phyloP scores from a whole-genome alignment of 1,284 basidiomycete species.

The Coriolopsis trogii region DNA sequence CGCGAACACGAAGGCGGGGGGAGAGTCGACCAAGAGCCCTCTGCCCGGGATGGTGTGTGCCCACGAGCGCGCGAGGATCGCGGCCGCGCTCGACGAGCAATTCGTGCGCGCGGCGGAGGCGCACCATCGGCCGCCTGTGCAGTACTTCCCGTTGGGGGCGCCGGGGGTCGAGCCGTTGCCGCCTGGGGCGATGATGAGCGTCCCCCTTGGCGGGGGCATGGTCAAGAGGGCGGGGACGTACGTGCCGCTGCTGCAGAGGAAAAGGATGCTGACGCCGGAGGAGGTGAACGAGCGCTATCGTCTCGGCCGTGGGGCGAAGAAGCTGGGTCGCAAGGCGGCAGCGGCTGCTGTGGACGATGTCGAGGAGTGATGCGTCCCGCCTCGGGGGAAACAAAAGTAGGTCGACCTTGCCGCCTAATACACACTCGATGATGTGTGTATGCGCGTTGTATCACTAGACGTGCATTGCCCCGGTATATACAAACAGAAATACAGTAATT shows the following conservation, averaged over 20 bases:
- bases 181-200: constrained; percentile 41
- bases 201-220: constrained; percentile 78
- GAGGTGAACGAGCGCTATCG: constrained; percentile 80
- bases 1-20: constrained; percentile 33
- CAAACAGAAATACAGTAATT: constrained; percentile 7
- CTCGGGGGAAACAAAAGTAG: no score
- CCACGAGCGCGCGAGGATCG: constrained; percentile 59
- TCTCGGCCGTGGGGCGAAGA: constrained; percentile 56
- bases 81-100: constrained; percentile 60
- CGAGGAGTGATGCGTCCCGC: constrained; percentile 18
- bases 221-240: constrained; percentile 66
- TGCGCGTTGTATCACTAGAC: constrained; percentile 1
- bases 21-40: constrained; percentile 41
- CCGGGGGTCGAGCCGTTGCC: constrained; percentile 23
- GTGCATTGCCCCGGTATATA: constrained; percentile 6
- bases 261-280: constrained; percentile 71
- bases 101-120: constrained; percentile 58
- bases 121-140: constrained; percentile 44
- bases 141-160: constrained; percentile 38
- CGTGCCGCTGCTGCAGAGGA: constrained; percentile 64
- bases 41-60: constrained; percentile 64
- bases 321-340: constrained; percentile 23
- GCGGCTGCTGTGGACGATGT: constrained; percentile 8
- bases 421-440: background rate
- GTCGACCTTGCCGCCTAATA: background rate